These are phyloP conservation scores for Aspergillus nomiae DNA, from an alignment of 2,329 filamentous ascomycete genomes.

Conservation along the genomic window DNA sequence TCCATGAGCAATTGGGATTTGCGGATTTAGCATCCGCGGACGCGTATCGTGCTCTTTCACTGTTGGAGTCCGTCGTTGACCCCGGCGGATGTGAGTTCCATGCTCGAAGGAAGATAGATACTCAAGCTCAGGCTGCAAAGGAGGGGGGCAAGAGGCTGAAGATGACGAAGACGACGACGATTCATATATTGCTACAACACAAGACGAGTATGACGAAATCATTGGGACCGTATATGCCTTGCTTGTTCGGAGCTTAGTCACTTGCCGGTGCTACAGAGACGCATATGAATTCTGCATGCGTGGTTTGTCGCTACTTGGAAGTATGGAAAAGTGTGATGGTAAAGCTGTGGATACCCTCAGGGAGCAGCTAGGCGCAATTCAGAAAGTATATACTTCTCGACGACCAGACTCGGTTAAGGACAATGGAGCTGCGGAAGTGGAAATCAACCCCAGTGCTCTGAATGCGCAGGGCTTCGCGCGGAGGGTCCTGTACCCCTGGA, in stretches of 20 bases:
- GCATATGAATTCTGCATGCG: conserved; percentile 43
- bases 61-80: conserved; percentile 78
- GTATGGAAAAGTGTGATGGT: conserved; percentile 11
- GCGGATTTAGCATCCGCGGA: conserved; percentile 88
- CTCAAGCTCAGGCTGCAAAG: conserved; percentile 1
- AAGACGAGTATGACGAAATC: conserved; percentile 36
- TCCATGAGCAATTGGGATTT: conserved; percentile 76
- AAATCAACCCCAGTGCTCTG: conserved; percentile 33
- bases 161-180: conserved; percentile 48
- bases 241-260: conserved; percentile 38
- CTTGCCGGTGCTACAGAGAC: conserved; percentile 44
- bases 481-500: conserved; percentile 66
- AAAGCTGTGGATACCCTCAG: conserved; percentile 20
- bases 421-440: conserved; percentile 9
- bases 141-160: conserved; percentile 3
- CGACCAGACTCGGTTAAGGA: not conserved
- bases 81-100: conserved; percentile 79
- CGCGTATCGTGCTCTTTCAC: conserved; percentile 84
- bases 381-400: conserved; percentile 26
- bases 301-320: conserved; percentile 28
- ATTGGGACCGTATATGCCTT: conserved; percentile 41
- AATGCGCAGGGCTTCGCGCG: conserved; percentile 44
- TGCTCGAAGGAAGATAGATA: conserved; percentile 55
- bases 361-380: conserved; percentile 32
- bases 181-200: conserved; percentile 29